Base-by-base conservation (phyloP, 2,329 filamentous ascomycete genomes). In the Monascus ruber region DNA sequence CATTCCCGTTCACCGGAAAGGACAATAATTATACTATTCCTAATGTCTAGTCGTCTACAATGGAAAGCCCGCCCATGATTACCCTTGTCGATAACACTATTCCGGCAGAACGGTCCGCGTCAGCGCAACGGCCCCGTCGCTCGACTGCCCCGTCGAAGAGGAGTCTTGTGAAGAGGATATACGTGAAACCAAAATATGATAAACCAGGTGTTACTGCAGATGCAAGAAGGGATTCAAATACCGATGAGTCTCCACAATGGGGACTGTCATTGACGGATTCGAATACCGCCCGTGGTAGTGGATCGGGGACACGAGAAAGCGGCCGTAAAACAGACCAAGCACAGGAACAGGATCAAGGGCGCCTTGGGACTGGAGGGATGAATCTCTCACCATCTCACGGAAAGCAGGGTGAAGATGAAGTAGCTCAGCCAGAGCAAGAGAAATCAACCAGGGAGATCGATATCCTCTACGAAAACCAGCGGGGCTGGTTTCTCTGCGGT, bases 391-490 rank as follows among this genome's bases (percentile, higher is more conserved):
- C 31, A 17, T 10, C 27, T 33, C 25, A 17, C 24, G 7, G 11
- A 24, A 7, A 24, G 6, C n/a, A 11, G 7, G 25, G 28, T 9
- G 24, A 24, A 25, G 34, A 24, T 24, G 25, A 24, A 5, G 11
- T 33, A 26, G 26, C 41, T 3, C 42, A 43, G 3, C 33, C 47
- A 5, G 47, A 47, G 6, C 50, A 52, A 24, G 42, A 43, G 3
- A 55, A 54, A 26, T 40, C 55, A 2, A 49, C 53, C 32, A 60
- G 56, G 2, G 80, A 76, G 26, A 78, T 96, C 44, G 91, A 98
- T 47, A 76, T 96, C 4, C 70, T 98, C 0, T 96, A 94, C 62
- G 91, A 98, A 60, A 98, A 98, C 55, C 85, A 98, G 65, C 77
- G 91, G 41, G 91, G 91, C 7, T 80, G 78, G 31, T 94, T 95